These are phyloP conservation scores for Botrytis fragariae DNA, from an alignment of 2,329 filamentous ascomycete species.

Conservation along the genomic window DNA sequence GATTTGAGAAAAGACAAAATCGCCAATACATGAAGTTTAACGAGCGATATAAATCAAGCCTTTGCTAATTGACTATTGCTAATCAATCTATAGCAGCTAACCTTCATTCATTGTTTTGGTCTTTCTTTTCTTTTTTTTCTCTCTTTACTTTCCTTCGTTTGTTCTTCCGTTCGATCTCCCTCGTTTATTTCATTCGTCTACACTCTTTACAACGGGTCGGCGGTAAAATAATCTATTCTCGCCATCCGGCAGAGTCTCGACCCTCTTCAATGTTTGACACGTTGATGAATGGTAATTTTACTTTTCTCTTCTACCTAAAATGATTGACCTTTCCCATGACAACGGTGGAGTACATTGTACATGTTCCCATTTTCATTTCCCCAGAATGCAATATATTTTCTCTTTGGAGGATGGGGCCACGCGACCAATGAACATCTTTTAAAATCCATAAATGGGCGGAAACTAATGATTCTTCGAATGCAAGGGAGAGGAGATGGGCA, in stretches of 20 bases:
- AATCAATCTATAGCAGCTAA: background rate
- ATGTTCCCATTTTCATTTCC: background rate
- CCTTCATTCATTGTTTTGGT: background rate
- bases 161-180: background rate
- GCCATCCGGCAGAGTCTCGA: conserved; percentile 2
- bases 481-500: conserved; percentile 1
- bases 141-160: background rate
- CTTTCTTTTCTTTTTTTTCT: background rate
- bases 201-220: background rate
- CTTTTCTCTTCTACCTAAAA: background rate
- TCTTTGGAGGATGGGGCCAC: background rate
- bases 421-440: background rate
- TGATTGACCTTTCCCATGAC: background rate
- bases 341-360: background rate
- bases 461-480: background rate
- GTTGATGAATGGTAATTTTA: conserved; percentile 6
- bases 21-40: background rate
- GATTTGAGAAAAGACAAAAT: background rate
- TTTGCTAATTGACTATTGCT: background rate
- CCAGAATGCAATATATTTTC: conserved; percentile 1
- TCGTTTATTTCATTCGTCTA: background rate
- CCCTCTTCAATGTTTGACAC: conserved; percentile 1
- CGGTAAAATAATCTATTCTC: conserved; percentile 1
- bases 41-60: background rate
- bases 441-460: background rate